A percentile compares a stretch with the other conserved stretches of the same genome.
These are phyloP conservation scores for Pseudopithomyces chartarum DNA, from an alignment of 2,329 filamentous ascomycete genomes.

Conservation along the genomic window DNA sequence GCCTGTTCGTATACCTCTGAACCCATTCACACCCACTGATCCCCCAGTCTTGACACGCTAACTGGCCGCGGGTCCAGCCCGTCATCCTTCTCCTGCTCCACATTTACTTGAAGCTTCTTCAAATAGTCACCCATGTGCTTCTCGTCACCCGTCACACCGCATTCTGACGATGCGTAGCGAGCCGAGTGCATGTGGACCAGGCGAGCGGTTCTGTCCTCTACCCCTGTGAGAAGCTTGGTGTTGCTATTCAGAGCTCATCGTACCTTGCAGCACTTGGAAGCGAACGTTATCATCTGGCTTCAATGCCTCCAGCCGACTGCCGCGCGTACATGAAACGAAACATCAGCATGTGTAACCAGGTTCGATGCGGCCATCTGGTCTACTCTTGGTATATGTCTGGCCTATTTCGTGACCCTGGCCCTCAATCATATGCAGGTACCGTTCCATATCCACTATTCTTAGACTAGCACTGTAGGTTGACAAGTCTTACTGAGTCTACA, in stretches of 20 bases:
- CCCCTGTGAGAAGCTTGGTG: constrained; percentile 21
- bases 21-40: constrained; percentile 6
- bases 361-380: constrained; percentile 2
- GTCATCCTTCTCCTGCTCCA: constrained; percentile 14
- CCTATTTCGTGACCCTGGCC: constrained; percentile 11
- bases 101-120: constrained; percentile 16
- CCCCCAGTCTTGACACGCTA: constrained; percentile 1
- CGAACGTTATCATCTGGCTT: background rate
- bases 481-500: constrained; percentile 1
- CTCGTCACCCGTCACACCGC: constrained; percentile 10
- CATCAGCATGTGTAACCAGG: constrained; percentile 6
- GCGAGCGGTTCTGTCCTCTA: constrained; percentile 11
- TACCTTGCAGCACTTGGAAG: background rate
- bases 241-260: constrained; percentile 30
- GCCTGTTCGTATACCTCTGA: constrained; percentile 26
- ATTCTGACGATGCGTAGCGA: constrained; percentile 5
- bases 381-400: background rate
- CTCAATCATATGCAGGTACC: constrained; percentile 26
- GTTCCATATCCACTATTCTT: constrained; percentile 21
- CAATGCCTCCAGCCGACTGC: background rate
- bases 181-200: constrained; percentile 12
- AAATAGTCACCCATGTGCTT: constrained; percentile 14
- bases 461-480: constrained; percentile 10
- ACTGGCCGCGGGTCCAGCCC: constrained; percentile 5
- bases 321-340: constrained; percentile 5